A percentile compares a stretch with the other conserved stretches of the same genome.
Evolutionary conservation across 2,329 filamentous ascomycete species (phyloP).

Genomic region (Ophiosphaerella herpotricha): DNA sequence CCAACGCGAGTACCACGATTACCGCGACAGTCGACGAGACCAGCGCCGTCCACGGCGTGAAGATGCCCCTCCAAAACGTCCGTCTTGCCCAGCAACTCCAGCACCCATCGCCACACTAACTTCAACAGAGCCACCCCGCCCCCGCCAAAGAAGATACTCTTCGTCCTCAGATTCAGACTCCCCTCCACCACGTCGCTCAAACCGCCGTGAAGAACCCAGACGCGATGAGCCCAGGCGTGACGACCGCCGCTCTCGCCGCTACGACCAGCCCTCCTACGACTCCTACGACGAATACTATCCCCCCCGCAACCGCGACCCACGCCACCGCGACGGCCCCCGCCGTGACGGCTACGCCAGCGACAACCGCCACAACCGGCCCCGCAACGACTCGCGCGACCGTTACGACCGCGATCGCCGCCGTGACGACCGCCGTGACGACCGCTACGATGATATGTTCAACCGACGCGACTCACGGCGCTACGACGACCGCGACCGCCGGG

Average conservation of each 20-base stretch:
- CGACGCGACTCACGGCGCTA: conserved; percentile 15
- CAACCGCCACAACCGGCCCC: no score
- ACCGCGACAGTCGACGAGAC: conserved; percentile 26
- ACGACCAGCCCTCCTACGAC: conserved; percentile 27
- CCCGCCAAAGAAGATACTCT: conserved; percentile 20
- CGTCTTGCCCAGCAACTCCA: not conserved
- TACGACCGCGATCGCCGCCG: conserved; percentile 16
- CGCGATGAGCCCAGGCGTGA: conserved; percentile 24
- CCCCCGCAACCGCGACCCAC: conserved; percentile 18
- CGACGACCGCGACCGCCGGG: conserved; percentile 16
- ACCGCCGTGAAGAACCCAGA: conserved; percentile 23
- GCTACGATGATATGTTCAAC: conserved; percentile 27
- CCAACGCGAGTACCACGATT: conserved; percentile 25
- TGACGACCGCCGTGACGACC: conserved; percentile 18
- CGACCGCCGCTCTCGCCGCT: conserved; percentile 6
- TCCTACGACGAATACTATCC: conserved; percentile 34
- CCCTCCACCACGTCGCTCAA: conserved; percentile 27
- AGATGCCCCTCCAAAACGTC: conserved; percentile 16
- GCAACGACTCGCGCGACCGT: no score
- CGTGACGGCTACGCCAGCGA: conserved; percentile 33
- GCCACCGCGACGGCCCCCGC: conserved; percentile 13
- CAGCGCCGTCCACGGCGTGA: conserved; percentile 21
- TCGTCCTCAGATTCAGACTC: conserved; percentile 21
- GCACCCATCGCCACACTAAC: not conserved
- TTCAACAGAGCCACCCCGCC: conserved; percentile 13